Percentiles rank a stretch among this genome's conserved stretches.
These are phyloP conservation scores for Penicillium maclennaniae DNA, from an alignment of 495 filamentous ascomycete species.

Conservation along the genomic window DNA sequence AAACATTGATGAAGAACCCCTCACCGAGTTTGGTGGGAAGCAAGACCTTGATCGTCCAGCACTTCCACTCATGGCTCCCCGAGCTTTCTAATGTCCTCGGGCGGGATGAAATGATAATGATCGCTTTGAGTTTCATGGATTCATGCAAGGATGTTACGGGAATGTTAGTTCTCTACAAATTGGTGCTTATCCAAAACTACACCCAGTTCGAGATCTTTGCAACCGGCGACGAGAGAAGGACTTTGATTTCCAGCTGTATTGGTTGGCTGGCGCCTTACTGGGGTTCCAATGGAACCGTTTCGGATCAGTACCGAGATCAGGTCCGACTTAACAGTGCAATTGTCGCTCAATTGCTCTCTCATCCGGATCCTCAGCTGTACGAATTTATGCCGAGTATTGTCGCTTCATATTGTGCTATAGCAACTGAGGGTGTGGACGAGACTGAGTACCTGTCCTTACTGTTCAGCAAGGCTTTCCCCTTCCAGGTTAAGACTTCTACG, in stretches of 20 bases:
- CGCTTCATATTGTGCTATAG: slow-evolving; percentile 78
- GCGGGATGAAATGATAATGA: slow-evolving; percentile 80
- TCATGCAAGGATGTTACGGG: slow-evolving; percentile 84
- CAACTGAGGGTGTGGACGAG: slow-evolving; percentile 56
- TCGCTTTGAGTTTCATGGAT: slow-evolving; percentile 91
- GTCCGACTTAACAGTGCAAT: slow-evolving; percentile 89
- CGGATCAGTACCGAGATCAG: slow-evolving; percentile 86
- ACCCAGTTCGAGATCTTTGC: slow-evolving; percentile 76
- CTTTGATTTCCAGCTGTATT: slow-evolving; percentile 75
- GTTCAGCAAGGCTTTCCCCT: slow-evolving; percentile 87
- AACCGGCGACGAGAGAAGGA: slow-evolving; percentile 65
- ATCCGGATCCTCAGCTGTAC: slow-evolving; percentile 75
- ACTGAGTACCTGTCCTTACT: slow-evolving; percentile 75
- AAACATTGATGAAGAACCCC: slow-evolving; percentile 80
- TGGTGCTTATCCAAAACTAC: slow-evolving; percentile 88
- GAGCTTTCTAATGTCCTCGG: slow-evolving; percentile 74
- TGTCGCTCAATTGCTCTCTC: slow-evolving; percentile 73
- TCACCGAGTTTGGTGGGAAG: slow-evolving; percentile 85
- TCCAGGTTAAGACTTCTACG: slow-evolving; percentile 67
- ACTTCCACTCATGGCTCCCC: slow-evolving; percentile 95
- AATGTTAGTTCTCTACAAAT: slow-evolving; percentile 90
- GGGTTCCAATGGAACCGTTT: slow-evolving; percentile 70
- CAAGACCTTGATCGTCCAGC: slow-evolving; percentile 91
- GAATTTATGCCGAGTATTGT: slow-evolving; percentile 88
- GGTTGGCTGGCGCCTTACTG: slow-evolving; percentile 93